Base-by-base conservation (phyloP, 108 stramenopile genomes). In the Licmophora abbreviata region DNA sequence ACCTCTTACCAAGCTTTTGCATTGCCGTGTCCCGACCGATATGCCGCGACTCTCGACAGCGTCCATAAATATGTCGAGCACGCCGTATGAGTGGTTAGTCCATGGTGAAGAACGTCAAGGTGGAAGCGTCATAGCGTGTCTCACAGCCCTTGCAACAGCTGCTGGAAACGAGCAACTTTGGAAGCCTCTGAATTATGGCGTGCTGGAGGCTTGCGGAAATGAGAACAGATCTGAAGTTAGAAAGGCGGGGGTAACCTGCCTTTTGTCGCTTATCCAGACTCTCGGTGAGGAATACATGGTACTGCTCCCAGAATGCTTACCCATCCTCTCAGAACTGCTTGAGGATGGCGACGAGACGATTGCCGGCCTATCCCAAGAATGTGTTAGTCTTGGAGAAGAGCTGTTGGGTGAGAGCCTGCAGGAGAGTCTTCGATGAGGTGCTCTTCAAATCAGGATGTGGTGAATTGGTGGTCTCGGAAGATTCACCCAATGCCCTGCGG, bases 201-300 rank as follows among this genome's bases (percentile, higher is more conserved):
- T 93, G 23, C 54, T 93, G 44, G 76, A 83, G 64, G 80, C 85
- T 12, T 77, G 76, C 44, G 79, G 71, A n/a, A 61, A 79, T 31
- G 74, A 69, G 54, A 51, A 43, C 4, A 52, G 81, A 23, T 51
- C 61, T 6, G 85, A 87, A 59, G 92, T 93, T 12, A 74, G 85
- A 21, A 81, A 69, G 48, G 79, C 84, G 45, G 92, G 92, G n/a
- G 63, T 89, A 4, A 52, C 44, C 18, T 85, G 83, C 51, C 71
- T 93, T 4, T 45, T 83, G 4, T 74, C 80, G 7, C 64, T 93
- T 33, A 81, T 93, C 17, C 62, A 83, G 48, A 72, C 83, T 3
- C 74, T 93, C 15, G 92, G 92, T 1, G 92, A 93, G 68, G 92
- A 93, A 51, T 93, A 89, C 60, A 87, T 93, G 92, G 83, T 88